Evolutionary conservation across 78 protist genomes (phyloP), one percentile per base, ranked within the genome.

Genomic region (Dictyostelium citrinum): DNA sequence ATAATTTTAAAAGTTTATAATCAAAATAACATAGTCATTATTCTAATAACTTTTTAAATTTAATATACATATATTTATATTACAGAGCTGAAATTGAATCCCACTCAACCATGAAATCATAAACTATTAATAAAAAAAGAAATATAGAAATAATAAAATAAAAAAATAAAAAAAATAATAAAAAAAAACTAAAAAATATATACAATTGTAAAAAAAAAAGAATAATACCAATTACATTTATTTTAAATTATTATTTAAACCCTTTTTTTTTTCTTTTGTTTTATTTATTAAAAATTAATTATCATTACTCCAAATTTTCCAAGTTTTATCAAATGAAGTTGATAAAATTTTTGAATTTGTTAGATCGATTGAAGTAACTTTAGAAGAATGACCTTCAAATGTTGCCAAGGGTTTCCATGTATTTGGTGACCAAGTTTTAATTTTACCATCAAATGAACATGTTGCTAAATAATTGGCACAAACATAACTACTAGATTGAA

Each of bases 241-340:
- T 43, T 43, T 10, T 43, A 10, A 10, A 49, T 49, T 16, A 49
- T 49, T 49, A 49, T 49, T 49, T 55, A 17, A 51, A 17, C 20
- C 16, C 20, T 17, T 0, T 51, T 20, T 20, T 55, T 55, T 20
- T 6, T 55, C 5, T 55, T 20, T 14, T 55, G 3, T 3, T 5
- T 14, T 55, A 1, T 55, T 55, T 55, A 20, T 55, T 55, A 5
- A 55, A 5, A 55, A 6, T 61, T 79, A 79, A 14, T 11, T 55
- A 41, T 76, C 70, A 75, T 76, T 55, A 24, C 77, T 33, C 95
- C 95, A 90, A 16, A 90, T 24, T 27, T 90, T 90, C 90, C 90
- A 90, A 20, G 95, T 90, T 45, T 82, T 82, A 51, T 90, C 95
- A 71, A 90, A 81, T 2, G 95, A 90, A 46, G 90, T 41, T 35